These are phyloP conservation scores for Lyophyllum semitale DNA, from an alignment of 768 basidiomycete species.

Conservation along the genomic window DNA sequence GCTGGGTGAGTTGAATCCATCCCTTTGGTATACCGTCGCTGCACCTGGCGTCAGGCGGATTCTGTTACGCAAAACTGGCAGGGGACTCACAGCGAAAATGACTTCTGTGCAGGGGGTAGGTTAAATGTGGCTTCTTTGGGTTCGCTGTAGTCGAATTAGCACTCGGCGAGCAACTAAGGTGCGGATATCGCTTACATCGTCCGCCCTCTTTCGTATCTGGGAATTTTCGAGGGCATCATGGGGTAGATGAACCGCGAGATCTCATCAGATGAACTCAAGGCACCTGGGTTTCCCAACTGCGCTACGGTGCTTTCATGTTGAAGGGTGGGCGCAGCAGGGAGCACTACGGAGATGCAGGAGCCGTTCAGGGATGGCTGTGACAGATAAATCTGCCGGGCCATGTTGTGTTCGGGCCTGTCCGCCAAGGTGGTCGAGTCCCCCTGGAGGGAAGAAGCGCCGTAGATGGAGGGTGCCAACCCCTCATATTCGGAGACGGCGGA, in stretches of 20 bases:
- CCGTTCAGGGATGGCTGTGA: background rate
- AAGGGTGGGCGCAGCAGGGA: conserved; percentile 1
- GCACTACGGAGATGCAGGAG: background rate
- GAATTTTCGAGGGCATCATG: conserved; percentile 8
- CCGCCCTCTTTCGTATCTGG: conserved; percentile 9
- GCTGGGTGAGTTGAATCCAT: conserved; percentile 11
- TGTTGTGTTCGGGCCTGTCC: background rate
- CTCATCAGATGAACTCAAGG: background rate
- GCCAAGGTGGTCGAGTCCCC: background rate
- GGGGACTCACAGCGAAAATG: conserved; percentile 4
- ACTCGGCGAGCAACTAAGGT: no score
- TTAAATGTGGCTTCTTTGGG: background rate
- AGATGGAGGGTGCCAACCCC: background rate
- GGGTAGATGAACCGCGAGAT: conserved; percentile 11
- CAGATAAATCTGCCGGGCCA: background rate
- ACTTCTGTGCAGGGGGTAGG: background rate
- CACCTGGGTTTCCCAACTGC: background rate
- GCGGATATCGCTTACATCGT: conserved; percentile 5
- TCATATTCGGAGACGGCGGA: background rate
- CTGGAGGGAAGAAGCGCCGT: background rate
- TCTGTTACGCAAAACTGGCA: background rate
- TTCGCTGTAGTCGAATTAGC: background rate
- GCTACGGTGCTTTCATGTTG: background rate
- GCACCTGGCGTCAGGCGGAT: background rate
- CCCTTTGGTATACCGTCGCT: conserved; percentile 6